phyloP scores from a whole-genome alignment of 1,284 basidiomycete species.

The Malassezia psittaci region DNA sequence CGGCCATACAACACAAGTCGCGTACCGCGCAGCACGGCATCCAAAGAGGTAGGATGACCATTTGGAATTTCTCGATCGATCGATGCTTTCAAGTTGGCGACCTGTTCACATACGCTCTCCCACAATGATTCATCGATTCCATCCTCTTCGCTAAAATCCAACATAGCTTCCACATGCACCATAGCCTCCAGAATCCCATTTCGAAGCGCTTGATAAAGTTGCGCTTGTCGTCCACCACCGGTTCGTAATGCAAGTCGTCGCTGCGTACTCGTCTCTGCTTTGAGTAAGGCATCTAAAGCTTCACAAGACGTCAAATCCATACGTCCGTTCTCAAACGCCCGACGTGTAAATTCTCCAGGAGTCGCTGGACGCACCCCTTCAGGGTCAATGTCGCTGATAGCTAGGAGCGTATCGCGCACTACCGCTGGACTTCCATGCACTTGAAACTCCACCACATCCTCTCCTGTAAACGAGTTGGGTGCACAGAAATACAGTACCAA shows the following conservation, averaged over 20 bases:
- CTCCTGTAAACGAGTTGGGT: conserved; percentile 62
- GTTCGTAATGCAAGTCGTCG: conserved; percentile 61
- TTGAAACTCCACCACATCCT: conserved; percentile 74
- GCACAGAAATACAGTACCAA: conserved; percentile 66
- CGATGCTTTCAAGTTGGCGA: conserved; percentile 6
- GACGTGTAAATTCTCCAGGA: conserved; percentile 74
- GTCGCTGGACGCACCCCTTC: conserved; percentile 57
- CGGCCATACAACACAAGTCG: conserved; percentile 75
- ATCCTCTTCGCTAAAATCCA: conserved; percentile 82
- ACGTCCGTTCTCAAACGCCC: conserved; percentile 66
- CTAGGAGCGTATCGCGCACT: conserved; percentile 58
- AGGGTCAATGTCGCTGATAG: conserved; percentile 53
- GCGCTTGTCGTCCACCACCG: conserved; percentile 54
- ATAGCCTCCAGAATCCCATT: conserved; percentile 60
- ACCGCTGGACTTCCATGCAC: conserved; percentile 76
- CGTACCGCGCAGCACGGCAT: conserved; percentile 68
- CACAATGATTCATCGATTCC: conserved; percentile 68
- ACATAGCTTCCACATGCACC: conserved; percentile 70
- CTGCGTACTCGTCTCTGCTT: conserved; percentile 73
- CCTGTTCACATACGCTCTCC: conserved; percentile 35
- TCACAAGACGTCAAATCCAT: conserved; percentile 75
- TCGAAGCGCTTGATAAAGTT: conserved; percentile 59
- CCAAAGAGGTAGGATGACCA: conserved; percentile 53
- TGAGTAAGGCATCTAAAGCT: conserved; percentile 69
- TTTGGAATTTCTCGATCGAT: conserved; percentile 3